phyloP scores from a whole-genome alignment of 2,329 filamentous ascomycete genomes.

The Blastomyces silverae region DNA sequence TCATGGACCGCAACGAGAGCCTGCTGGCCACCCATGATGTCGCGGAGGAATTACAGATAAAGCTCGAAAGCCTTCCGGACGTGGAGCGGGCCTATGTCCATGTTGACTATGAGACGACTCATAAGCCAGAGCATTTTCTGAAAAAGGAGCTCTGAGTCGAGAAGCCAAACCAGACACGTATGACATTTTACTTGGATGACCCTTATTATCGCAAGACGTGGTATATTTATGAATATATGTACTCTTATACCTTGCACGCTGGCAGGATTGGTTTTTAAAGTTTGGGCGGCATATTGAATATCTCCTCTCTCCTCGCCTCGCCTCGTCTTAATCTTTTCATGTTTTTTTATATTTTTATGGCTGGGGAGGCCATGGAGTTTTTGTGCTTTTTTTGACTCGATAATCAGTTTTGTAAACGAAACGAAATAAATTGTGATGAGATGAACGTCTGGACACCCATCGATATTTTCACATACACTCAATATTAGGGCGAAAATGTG shows the following conservation, averaged over 20 bases:
- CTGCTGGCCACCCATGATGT: conserved; percentile 82
- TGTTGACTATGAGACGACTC: conserved; percentile 93
- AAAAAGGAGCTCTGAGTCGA: conserved; percentile 54
- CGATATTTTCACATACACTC: not conserved
- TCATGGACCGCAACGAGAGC: conserved; percentile 71
- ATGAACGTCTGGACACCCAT: not conserved
- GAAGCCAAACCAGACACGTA: not conserved
- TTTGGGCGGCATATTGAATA: not conserved
- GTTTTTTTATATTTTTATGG: not conserved
- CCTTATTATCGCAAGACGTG: not conserved
- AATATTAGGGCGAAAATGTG: not conserved
- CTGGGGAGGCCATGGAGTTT: not conserved
- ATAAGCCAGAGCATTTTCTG: conserved; percentile 77
- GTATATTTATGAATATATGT: not conserved
- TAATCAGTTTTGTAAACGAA: not conserved
- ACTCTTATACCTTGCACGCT: no score
- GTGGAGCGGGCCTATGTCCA: conserved; percentile 94
- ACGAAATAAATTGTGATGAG: not conserved
- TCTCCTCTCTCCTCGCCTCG: not conserved
- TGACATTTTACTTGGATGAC: no score
- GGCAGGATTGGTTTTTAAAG: not conserved
- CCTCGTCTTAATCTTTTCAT: not conserved
- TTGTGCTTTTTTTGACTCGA: not conserved
- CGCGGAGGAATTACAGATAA: conserved; percentile 87
- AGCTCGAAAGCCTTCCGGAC: conserved; percentile 84